Evolutionary conservation across 176 grass and related monocot genomes (phyloP).

Genomic region (Oryza meyeriana): DNA sequence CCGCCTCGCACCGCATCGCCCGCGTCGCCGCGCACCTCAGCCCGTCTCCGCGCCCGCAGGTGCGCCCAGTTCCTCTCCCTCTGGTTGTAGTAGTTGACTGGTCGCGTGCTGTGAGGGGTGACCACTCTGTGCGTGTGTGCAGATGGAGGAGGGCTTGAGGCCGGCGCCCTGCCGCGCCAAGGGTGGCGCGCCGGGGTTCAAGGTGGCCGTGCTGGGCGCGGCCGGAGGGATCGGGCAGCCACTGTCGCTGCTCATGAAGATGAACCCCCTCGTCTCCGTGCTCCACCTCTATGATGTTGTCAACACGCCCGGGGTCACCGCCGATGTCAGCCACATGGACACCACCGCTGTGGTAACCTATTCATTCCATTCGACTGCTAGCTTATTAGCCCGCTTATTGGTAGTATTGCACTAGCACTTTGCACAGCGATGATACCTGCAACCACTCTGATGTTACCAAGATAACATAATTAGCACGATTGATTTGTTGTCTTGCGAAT

Average conservation of each 20-base stretch:
- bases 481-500: neutral
- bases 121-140: neutral
- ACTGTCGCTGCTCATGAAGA: slow-evolving; percentile 95
- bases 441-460: neutral
- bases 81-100: neutral
- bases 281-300: slow-evolving; percentile 96
- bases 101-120: neutral
- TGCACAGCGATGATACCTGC: neutral
- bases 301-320: slow-evolving; percentile 91
- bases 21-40: slow-evolving; percentile 77
- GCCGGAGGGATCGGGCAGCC: slow-evolving; percentile 92
- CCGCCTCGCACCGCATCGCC: slow-evolving; percentile 55
- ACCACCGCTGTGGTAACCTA: slow-evolving; percentile 77
- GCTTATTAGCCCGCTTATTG: neutral
- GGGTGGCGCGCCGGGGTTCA: slow-evolving; percentile 88
- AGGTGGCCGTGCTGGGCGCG: slow-evolving; percentile 82
- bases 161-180: slow-evolving; percentile 66
- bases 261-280: slow-evolving; percentile 95
- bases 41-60: slow-evolving; percentile 50
- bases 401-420: neutral
- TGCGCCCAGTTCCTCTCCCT: neutral
- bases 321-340: slow-evolving; percentile 96
- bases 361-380: neutral
- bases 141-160: slow-evolving; percentile 64
- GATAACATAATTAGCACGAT: neutral